Evolutionary conservation across 2,329 filamentous ascomycete genomes (phyloP), one percentile per base, ranked within the genome.

Genomic region (Trichoderma atrobrunneum): DNA sequence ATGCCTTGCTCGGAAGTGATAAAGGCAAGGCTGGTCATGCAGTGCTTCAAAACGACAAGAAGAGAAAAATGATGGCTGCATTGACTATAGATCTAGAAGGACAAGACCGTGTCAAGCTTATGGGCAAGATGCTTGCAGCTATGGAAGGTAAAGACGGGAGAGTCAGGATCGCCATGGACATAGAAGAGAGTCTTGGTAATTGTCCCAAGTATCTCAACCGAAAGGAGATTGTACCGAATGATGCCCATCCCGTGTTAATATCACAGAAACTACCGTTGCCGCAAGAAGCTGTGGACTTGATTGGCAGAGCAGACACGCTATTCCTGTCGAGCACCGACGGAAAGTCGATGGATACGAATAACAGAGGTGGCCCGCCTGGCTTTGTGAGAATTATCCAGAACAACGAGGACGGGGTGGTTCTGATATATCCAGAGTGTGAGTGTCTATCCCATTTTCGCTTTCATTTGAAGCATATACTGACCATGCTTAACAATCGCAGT

Each of bases 311-410:
- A 26, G 54, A 57, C 54, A 57, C 54, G 5, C 30, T 57, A 8
- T 57, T 57, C 81, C 82, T 97, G 56, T 91, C 92, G n/a, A 92
- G 89, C 24, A 87, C 87, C 0, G 86, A 91, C 76, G 85, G 88
- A 18, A 80, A 83, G 14, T 89, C 90, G 70, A 96, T 97, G 93
- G 93, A 97, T 80, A 92, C 91, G 12, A 97, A 97, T 78, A 89
- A 93, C 77, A 89, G 94, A 7, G 94, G 94, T 48, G 94, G 94
- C 0, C 86, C 90, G 1, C 84, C 86, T 1, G 94, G 93, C 0
- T 95, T 97, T 78, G 83, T 95, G 28, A 87, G 93, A 26, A 84
- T 95, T 11, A 79, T 90, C 1, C 87, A 60, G 10, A 60, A 60
- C 0, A 34, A 34, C 12, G 54, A 57, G 7, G 54, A 57, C 3